Evolutionary conservation across 78 protist species (phyloP).

Genomic region (Dictyostelium purpureum): DNA sequence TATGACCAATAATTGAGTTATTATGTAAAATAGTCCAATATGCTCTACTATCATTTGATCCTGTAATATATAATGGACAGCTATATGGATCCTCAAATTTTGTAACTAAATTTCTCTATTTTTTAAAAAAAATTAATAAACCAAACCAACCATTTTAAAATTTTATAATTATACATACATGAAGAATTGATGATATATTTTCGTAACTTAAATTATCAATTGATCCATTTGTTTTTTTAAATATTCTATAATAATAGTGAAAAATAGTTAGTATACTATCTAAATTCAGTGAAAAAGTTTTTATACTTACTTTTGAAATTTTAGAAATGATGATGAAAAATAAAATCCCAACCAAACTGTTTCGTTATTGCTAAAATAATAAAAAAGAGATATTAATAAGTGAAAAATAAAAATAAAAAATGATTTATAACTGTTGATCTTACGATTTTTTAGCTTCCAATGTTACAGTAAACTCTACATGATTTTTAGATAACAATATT

Average conservation of each 20-base stretch:
- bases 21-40: slow-evolving; percentile 30
- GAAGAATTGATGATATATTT: slow-evolving; percentile 11
- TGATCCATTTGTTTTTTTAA: slow-evolving; percentile 29
- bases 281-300: neutral
- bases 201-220: slow-evolving; percentile 36
- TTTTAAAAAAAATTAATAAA: neutral
- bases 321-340: slow-evolving; percentile 41
- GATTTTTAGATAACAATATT: slow-evolving; percentile 33
- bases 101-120: slow-evolving; percentile 19
- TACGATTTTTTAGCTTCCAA: slow-evolving; percentile 42
- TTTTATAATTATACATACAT: neutral
- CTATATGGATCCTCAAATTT: slow-evolving; percentile 63
- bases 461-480: slow-evolving; percentile 60
- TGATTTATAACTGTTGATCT: neutral
- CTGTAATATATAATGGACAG: slow-evolving; percentile 59
- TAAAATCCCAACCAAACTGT: slow-evolving; percentile 63
- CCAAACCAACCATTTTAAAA: neutral
- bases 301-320: slow-evolving; percentile 58
- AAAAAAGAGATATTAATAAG: neutral
- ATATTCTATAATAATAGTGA: neutral
- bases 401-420: neutral
- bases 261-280: neutral
- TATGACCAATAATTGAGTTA: slow-evolving; percentile 19
- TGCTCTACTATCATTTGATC: slow-evolving; percentile 49
- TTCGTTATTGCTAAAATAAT: slow-evolving; percentile 8